Conservation (phyloP, 768 basidiomycete genomes). For the Amanita muscaria region DNA sequence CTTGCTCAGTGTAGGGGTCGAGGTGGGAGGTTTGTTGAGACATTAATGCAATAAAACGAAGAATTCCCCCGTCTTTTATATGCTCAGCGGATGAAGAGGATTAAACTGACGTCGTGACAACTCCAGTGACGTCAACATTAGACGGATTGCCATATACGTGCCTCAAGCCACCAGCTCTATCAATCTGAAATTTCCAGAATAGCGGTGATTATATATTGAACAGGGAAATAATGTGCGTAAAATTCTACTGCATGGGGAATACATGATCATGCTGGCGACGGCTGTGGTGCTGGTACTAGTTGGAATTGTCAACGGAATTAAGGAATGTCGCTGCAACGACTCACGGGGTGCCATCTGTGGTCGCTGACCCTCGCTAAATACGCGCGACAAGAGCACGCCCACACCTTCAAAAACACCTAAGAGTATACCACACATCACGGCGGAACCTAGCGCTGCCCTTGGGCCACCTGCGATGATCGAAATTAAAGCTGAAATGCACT, state of each 20-base stretch:
- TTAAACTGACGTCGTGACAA: constrained; percentile 14
- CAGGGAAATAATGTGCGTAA: constrained; percentile 23
- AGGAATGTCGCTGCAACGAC: constrained; percentile 22
- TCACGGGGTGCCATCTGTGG: constrained; percentile 74
- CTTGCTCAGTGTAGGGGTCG: constrained; percentile 66
- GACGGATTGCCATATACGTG: neutral
- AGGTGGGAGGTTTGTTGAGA: constrained; percentile 28
- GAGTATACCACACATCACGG: constrained; percentile 91
- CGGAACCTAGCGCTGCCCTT: constrained; percentile 82
- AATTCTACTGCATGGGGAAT: constrained; percentile 42
- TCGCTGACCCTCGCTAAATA: constrained; percentile 76
- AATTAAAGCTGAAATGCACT: neutral
- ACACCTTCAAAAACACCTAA: constrained; percentile 94
- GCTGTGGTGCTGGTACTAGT: constrained; percentile 47
- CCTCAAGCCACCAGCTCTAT: neutral
- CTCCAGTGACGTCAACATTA: constrained; percentile 7
- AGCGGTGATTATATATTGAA: constrained; percentile 21
- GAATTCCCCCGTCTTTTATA: constrained; percentile 14
- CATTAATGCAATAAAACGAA: constrained; percentile 10
- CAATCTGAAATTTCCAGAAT: constrained; percentile 18
- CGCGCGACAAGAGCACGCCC: constrained; percentile 83
- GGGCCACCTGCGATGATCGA: constrained; percentile 65
- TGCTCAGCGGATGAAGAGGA: neutral
- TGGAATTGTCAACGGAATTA: constrained; percentile 8
- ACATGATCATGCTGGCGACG: constrained; percentile 26